Conservation (phyloP, 139 green algal species). For the Tetradesmus obliquus region DNA sequence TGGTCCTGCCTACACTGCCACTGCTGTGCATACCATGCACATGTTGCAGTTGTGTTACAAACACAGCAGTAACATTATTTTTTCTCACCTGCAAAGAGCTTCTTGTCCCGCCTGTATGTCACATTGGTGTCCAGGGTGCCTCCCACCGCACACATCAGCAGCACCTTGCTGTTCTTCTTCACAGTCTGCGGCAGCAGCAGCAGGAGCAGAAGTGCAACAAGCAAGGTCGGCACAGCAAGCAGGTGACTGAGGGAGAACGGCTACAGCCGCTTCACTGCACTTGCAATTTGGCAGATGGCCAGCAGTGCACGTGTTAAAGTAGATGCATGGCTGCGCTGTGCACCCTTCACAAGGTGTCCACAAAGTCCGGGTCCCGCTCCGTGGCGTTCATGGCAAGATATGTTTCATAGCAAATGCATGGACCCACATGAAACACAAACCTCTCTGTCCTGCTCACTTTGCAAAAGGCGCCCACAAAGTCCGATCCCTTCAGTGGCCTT, state of each 20-base stretch:
- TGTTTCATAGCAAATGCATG: no score
- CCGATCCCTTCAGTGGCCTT: no score
- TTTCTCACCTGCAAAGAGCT: constrained; percentile 36
- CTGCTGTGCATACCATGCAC: background rate
- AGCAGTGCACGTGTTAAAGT: background rate
- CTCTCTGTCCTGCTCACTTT: no score
- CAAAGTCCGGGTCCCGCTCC: constrained; percentile 44
- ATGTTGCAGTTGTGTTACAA: no score
- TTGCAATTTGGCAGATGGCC: background rate
- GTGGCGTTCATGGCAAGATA: constrained; percentile 53
- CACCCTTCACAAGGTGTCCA: constrained; percentile 22
- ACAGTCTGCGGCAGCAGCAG: background rate
- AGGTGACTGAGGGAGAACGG: background rate
- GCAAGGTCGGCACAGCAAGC: background rate
- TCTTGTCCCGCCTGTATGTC: constrained; percentile 40
- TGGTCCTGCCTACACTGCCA: background rate
- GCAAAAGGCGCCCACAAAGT: no score
- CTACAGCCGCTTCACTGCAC: background rate
- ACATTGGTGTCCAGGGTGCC: constrained; percentile 49
- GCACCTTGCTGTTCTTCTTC: constrained; percentile 48
- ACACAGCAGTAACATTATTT: background rate
- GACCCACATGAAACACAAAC: no score
- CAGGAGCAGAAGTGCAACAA: background rate
- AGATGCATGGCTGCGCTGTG: no score
- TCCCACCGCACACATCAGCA: constrained; percentile 46